A percentile compares a stretch with the other conserved stretches of the same genome.
phyloP scores from a whole-genome alignment of 805 yeast species.

The Cyberlindnera japonica region DNA sequence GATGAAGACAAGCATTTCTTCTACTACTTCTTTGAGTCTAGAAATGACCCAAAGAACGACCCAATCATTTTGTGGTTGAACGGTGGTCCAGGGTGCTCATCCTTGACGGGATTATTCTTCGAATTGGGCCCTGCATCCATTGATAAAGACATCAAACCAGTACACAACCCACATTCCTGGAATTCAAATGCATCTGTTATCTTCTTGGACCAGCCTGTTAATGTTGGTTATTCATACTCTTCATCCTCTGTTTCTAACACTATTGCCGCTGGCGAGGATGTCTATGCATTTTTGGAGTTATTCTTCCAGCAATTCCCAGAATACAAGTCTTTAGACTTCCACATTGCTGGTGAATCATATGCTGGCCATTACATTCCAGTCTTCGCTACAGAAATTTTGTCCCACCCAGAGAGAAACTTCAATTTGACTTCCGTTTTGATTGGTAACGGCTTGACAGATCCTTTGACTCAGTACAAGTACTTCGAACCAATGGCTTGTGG shows the following conservation, averaged over 20 bases:
- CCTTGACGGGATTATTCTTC: constrained; percentile 80
- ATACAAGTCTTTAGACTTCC: constrained; percentile 58
- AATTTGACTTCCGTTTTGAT: constrained; percentile 74
- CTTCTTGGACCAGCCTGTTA: constrained; percentile 85
- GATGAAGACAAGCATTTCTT: constrained; percentile 87
- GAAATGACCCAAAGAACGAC: constrained; percentile 83
- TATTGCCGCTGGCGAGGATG: constrained; percentile 80
- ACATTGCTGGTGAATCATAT: constrained; percentile 90
- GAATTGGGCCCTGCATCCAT: constrained; percentile 83
- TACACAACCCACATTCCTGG: constrained; percentile 77
- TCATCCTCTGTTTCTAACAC: constrained; percentile 63
- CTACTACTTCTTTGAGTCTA: constrained; percentile 80
- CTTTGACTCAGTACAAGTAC: constrained; percentile 70
- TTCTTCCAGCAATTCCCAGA: constrained; percentile 72
- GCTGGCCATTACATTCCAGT: constrained; percentile 95
- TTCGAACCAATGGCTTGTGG: constrained; percentile 96
- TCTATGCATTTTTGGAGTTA: constrained; percentile 71
- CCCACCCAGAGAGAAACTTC: constrained; percentile 57
- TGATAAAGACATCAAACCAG: constrained; percentile 56
- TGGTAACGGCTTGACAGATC: constrained; percentile 90
- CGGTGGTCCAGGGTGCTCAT: constrained; percentile 95
- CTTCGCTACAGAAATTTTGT: constrained; percentile 75
- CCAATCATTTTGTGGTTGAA: constrained; percentile 87
- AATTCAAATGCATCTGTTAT: constrained; percentile 80
- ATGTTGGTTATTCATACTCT: constrained; percentile 76